These are phyloP conservation scores for Canavalia gladiata DNA, from an alignment of 306 rosid genomes.

Conservation along the genomic window DNA sequence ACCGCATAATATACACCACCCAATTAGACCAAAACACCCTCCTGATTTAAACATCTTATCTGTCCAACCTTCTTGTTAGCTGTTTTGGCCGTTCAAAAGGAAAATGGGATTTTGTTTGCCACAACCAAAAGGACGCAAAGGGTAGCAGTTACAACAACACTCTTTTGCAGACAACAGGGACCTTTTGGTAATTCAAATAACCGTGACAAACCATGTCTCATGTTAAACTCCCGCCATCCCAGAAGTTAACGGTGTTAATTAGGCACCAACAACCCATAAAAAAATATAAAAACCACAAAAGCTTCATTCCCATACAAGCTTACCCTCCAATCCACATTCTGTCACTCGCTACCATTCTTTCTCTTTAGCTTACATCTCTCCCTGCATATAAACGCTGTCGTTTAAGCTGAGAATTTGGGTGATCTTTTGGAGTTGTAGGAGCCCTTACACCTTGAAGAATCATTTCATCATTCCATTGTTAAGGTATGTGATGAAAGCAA, in stretches of 20 bases:
- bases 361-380: constrained; percentile 24
- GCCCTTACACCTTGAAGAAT: constrained; percentile 46
- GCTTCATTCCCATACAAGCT: constrained; percentile 58
- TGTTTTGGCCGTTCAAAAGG: constrained; percentile 8
- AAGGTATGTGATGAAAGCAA: constrained; percentile 38
- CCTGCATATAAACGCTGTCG: constrained; percentile 33
- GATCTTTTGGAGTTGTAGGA: constrained; percentile 51
- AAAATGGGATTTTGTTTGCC: background rate
- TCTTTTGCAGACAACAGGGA: background rate
- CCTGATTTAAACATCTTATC: constrained; percentile 47
- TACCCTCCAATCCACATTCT: constrained; percentile 16
- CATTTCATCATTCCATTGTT: constrained; percentile 35
- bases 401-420: constrained; percentile 19
- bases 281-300: constrained; percentile 58
- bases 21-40: constrained; percentile 47
- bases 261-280: constrained; percentile 68
- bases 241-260: constrained; percentile 46
- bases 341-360: constrained; percentile 1
- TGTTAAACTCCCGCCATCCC: background rate
- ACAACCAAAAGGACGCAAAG: background rate
- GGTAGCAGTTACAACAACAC: background rate
- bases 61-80: background rate
- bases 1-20: background rate
- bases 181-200: constrained; percentile 23
- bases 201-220: background rate